phyloP scores from a whole-genome alignment of 495 filamentous ascomycete genomes.

The Penicillium verhagenii region DNA sequence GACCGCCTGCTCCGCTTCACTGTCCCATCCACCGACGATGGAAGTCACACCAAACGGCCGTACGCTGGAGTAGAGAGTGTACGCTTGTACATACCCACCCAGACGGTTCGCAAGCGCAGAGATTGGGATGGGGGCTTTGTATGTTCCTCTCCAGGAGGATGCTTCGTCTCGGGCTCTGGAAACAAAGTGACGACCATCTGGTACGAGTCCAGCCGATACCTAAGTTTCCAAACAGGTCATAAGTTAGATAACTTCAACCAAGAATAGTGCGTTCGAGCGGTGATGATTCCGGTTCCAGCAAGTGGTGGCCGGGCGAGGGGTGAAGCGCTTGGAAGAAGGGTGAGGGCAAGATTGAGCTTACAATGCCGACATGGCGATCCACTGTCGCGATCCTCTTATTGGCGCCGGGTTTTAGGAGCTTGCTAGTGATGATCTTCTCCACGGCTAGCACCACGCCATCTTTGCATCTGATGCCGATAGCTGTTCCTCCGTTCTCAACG shows the following conservation, averaged over 20 bases:
- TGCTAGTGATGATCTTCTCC: slow-evolving; percentile 94
- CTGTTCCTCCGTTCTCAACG: slow-evolving; percentile 96
- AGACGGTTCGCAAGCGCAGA: slow-evolving; percentile 84
- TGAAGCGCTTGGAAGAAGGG: background rate
- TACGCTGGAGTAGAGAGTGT: slow-evolving; percentile 94
- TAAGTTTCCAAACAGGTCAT: slow-evolving; percentile 30
- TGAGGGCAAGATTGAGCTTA: slow-evolving; percentile 43
- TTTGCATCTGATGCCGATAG: slow-evolving; percentile 94
- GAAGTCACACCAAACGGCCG: slow-evolving; percentile 94
- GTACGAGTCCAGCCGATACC: slow-evolving; percentile 91
- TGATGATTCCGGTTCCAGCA: background rate
- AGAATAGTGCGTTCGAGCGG: background rate
- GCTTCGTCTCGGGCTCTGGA: slow-evolving; percentile 93
- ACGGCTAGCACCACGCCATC: slow-evolving; percentile 95
- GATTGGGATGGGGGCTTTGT: slow-evolving; percentile 88
- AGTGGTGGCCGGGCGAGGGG: too few relatives aligned
- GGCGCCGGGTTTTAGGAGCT: slow-evolving; percentile 85
- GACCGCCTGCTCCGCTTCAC: slow-evolving; percentile 71
- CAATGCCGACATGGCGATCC: slow-evolving; percentile 90
- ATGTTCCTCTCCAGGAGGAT: slow-evolving; percentile 77
- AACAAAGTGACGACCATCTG: slow-evolving; percentile 93
- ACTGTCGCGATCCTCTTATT: slow-evolving; percentile 97
- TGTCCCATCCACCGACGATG: slow-evolving; percentile 92
- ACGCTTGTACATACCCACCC: slow-evolving; percentile 93
- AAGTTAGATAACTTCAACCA: background rate